Evolutionary conservation across 768 basidiomycete species (phyloP).

Genomic region (Serendipita vermifera): DNA sequence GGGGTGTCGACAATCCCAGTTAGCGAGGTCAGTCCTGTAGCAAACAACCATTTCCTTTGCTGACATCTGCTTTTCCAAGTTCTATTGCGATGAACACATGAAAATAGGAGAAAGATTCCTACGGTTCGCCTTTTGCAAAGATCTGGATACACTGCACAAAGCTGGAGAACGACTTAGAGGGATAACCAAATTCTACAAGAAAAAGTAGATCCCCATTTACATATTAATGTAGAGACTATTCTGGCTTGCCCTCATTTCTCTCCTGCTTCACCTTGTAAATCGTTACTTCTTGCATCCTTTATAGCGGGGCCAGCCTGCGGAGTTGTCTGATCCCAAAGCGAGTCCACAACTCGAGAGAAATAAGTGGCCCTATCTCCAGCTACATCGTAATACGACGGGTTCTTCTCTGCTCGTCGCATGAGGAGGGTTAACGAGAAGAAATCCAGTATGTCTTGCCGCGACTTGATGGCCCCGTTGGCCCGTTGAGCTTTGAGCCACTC

Average conservation of each 20-base stretch:
- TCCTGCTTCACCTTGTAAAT: too few relatives aligned
- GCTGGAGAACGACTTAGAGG: slow-evolving; percentile 75
- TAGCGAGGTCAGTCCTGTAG: slow-evolving; percentile 59
- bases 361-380: slow-evolving; percentile 33
- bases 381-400: slow-evolving; percentile 74
- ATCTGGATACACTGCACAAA: slow-evolving; percentile 61
- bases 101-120: slow-evolving; percentile 75
- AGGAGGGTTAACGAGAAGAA: slow-evolving; percentile 73
- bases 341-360: slow-evolving; percentile 61
- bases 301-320: too few relatives aligned
- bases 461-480: slow-evolving; percentile 27
- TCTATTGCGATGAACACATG: slow-evolving; percentile 82
- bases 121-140: slow-evolving; percentile 95
- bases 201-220: too few relatives aligned
- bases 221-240: too few relatives aligned
- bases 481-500: slow-evolving; percentile 36
- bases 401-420: slow-evolving; percentile 51
- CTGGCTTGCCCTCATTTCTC: too few relatives aligned
- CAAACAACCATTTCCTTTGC: neutral
- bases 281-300: too few relatives aligned
- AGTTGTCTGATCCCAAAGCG: slow-evolving; percentile 20
- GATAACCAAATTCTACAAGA: slow-evolving; percentile 60
- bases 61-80: slow-evolving; percentile 34
- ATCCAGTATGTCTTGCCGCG: slow-evolving; percentile 61
- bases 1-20: slow-evolving; percentile 91